Base-by-base conservation (phyloP, 2,329 filamentous ascomycete genomes). In the Rutstroemia sp. region DNA sequence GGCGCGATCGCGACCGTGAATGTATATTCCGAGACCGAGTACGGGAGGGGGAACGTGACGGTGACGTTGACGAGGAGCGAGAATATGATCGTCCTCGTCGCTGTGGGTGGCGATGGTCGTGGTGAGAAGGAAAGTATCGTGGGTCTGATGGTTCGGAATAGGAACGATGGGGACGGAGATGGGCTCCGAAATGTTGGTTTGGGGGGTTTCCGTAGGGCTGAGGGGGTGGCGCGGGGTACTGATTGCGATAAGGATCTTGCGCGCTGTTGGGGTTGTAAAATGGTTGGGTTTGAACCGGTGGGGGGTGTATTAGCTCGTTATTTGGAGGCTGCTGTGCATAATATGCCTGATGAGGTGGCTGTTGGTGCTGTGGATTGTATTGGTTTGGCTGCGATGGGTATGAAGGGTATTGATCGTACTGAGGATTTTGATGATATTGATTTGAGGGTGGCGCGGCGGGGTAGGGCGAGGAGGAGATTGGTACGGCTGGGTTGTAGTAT, bases 131-230 rank as follows among this genome's bases (percentile, higher is more conserved):
- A 16, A 9, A 40, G 38, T 57, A n/a, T 8, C 30, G 21, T 1
- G 57, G 57, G 39, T 38, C 48, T 0, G 60, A 55, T 14, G 61
- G 61, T 42, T 63, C 60, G n/a, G 61, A 63, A 36, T 51, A 51
- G 1, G 61, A 62, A 38, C 61, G 60, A 40, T 49, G 17, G n/a
- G 55, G 42, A 10, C 52, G 50, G 19, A 60, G 47, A 42, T 54
- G 57, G 25, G 30, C 17, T 9, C 38, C 14, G 38, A 40, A 4
- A 30, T 30, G 8, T 30, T 8, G 27, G 16, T 40, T 40, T 40
- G 5, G 38, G 38, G 38, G 6, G 14, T 40, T 3, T 7, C 9
- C 5, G 8, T 40, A 40, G 38, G 38, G 38, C 38, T 40, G 38
- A n/a, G 51, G 23, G 23, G 23, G 23, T 23, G 23, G 23, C 23